A percentile compares a stretch with the other conserved stretches of the same genome.
Conservation (phyloP, 352 stramenopile species). For the Globisporangium middletonii region DNA sequence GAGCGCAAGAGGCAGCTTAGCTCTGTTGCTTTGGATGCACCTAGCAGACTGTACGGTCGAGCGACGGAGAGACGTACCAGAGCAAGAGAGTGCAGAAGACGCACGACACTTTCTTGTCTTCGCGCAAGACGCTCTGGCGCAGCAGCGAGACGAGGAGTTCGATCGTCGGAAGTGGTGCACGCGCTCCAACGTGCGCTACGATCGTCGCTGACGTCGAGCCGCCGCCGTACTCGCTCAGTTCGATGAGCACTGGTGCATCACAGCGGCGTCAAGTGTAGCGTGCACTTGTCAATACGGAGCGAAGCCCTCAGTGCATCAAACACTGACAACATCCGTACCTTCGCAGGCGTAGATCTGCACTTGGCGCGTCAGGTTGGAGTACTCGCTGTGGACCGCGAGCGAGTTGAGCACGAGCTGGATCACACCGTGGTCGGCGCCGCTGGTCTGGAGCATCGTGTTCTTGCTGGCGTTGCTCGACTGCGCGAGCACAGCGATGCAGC, state of each 20-base stretch:
- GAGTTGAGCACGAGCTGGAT: slow-evolving; percentile 38
- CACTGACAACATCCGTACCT: slow-evolving; percentile 19
- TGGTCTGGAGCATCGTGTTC: slow-evolving; percentile 44
- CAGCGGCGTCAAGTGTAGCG: neutral
- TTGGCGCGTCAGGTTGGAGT: slow-evolving; percentile 69
- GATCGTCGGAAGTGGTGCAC: slow-evolving; percentile 21
- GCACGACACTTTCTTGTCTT: slow-evolving; percentile 75
- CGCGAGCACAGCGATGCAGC: slow-evolving; percentile 47
- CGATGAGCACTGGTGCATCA: slow-evolving; percentile 34
- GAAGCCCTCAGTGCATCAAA: neutral
- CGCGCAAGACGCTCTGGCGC: slow-evolving; percentile 43
- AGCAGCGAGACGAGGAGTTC: slow-evolving; percentile 41
- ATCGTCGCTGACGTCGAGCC: slow-evolving; percentile 26
- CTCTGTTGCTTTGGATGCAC: neutral
- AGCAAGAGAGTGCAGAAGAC: slow-evolving; percentile 55
- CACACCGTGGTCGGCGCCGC: slow-evolving; percentile 24
- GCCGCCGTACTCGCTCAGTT: slow-evolving; percentile 56
- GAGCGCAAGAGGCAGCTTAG: neutral
- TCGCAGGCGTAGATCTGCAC: slow-evolving; percentile 79
- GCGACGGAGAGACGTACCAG: slow-evolving; percentile 16
- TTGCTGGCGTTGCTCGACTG: slow-evolving; percentile 58
- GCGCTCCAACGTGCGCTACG: slow-evolving; percentile 17
- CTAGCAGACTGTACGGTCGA: slow-evolving; percentile 10
- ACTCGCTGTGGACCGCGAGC: slow-evolving; percentile 49
- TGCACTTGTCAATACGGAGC: neutral